Conservation (phyloP, 208 protist species). For the Herpetomonas tarakana region DNA sequence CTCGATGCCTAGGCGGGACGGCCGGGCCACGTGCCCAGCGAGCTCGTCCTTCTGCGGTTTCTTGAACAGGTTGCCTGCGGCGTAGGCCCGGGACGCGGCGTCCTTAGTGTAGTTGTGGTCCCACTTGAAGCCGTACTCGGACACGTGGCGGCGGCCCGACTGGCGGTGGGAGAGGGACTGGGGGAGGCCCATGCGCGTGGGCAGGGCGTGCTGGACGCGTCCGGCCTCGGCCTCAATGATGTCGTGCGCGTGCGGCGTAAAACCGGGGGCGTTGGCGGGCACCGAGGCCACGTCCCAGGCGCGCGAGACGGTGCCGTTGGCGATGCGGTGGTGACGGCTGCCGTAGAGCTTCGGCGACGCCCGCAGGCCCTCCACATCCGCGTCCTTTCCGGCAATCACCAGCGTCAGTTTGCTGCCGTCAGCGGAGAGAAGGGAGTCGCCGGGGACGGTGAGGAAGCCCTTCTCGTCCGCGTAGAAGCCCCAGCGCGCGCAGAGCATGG, state of each 20-base stretch:
- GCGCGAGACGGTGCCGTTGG: constrained; percentile 55
- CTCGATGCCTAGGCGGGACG: constrained; percentile 40
- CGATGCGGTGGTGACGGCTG: constrained; percentile 80
- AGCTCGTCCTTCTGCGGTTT: constrained; percentile 40
- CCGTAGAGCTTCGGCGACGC: constrained; percentile 72
- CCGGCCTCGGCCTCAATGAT: constrained; percentile 54
- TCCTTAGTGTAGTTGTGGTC: constrained; percentile 72
- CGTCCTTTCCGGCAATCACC: constrained; percentile 42
- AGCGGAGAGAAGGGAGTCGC: constrained; percentile 58
- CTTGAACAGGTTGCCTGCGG: constrained; percentile 77
- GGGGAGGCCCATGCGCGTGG: constrained; percentile 64
- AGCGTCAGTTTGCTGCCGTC: constrained; percentile 61
- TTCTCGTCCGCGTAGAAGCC: constrained; percentile 89
- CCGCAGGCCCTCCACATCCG: constrained; percentile 54
- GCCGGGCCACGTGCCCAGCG: constrained; percentile 37
- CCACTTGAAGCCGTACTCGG: constrained; percentile 77
- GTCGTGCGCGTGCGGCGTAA: constrained; percentile 23
- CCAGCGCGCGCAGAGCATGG: constrained; percentile 82
- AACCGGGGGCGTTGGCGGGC: constrained; percentile 14
- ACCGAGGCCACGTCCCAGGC: constrained; percentile 76
- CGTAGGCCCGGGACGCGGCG: constrained; percentile 48
- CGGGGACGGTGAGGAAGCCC: constrained; percentile 64
- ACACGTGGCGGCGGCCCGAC: constrained; percentile 67
- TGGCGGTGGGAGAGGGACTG: constrained; percentile 69
- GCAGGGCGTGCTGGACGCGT: constrained; percentile 68